phyloP scores from a whole-genome alignment of 768 basidiomycete genomes.

The Ephemerocybe angulata region DNA sequence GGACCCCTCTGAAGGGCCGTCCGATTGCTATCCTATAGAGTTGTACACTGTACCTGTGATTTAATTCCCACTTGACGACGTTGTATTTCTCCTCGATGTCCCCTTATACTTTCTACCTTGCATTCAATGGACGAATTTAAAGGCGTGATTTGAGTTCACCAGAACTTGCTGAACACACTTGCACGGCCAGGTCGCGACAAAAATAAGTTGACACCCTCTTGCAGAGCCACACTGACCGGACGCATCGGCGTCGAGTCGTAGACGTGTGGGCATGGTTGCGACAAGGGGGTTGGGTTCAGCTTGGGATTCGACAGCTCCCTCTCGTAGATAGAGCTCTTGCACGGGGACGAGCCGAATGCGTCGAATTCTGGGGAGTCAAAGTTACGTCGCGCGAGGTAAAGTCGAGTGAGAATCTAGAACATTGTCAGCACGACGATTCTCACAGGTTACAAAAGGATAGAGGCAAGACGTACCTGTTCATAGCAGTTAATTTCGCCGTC shows the following conservation, averaged over 20 bases:
- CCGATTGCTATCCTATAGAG: slow-evolving; percentile 1
- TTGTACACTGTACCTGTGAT: slow-evolving; percentile 13
- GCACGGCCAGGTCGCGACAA: slow-evolving; percentile 41
- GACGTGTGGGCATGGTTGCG: slow-evolving; percentile 76
- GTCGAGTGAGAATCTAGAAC: slow-evolving; percentile 51
- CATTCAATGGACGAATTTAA: not conserved
- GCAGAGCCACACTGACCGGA: slow-evolving; percentile 70
- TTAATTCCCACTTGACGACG: too few relatives aligned
- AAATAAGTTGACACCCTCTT: slow-evolving; percentile 66
- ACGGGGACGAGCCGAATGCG: slow-evolving; percentile 44
- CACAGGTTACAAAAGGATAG: not conserved
- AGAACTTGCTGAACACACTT: slow-evolving; percentile 63
- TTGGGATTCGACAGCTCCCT: slow-evolving; percentile 62
- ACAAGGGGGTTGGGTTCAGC: slow-evolving; percentile 36
- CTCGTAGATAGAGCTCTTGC: slow-evolving; percentile 72
- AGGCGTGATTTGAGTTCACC: slow-evolving; percentile 30
- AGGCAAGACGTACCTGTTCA: slow-evolving; percentile 49
- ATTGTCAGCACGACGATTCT: not conserved
- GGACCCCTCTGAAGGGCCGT: slow-evolving; percentile 1
- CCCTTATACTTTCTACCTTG: too few relatives aligned
- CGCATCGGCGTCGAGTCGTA: slow-evolving; percentile 74
- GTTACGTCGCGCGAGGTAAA: slow-evolving; percentile 51
- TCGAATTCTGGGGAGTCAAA: slow-evolving; percentile 50
- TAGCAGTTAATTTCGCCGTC: slow-evolving; percentile 76
- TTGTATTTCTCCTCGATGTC: too few relatives aligned